phyloP scores from a whole-genome alignment of 2,329 filamentous ascomycete species.

The Leptographium procerum region DNA sequence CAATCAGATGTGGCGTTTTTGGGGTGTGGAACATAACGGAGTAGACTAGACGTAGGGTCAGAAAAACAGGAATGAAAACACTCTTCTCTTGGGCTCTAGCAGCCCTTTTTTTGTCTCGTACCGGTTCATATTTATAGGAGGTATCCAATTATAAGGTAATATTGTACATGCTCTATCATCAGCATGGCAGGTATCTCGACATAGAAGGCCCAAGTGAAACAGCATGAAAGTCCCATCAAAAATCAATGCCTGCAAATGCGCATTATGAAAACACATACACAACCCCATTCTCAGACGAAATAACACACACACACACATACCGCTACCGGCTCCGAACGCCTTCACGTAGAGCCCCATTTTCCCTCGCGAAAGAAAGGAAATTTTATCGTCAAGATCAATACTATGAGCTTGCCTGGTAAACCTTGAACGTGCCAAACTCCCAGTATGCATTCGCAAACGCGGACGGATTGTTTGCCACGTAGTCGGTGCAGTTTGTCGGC shows the following conservation, averaged over 20 bases:
- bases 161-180: no score
- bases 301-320: neutral
- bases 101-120: no score
- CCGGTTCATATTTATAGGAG: no score
- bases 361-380: neutral
- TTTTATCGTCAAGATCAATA: neutral
- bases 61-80: neutral
- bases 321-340: no score
- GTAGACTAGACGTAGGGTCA: neutral
- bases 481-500: constrained; percentile 43
- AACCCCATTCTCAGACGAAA: neutral
- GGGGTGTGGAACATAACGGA: no score
- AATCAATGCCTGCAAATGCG: no score
- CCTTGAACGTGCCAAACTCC: constrained; percentile 51
- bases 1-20: neutral
- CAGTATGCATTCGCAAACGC: constrained; percentile 50
- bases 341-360: no score
- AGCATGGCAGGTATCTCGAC: neutral
- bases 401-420: constrained; percentile 33
- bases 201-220: neutral
- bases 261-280: neutral
- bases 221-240: no score
- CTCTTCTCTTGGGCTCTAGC: neutral
- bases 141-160: no score
- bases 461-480: constrained; percentile 43